Evolutionary conservation across 352 stramenopile species (phyloP).

Genomic region (Globisporangium megalacanthum): DNA sequence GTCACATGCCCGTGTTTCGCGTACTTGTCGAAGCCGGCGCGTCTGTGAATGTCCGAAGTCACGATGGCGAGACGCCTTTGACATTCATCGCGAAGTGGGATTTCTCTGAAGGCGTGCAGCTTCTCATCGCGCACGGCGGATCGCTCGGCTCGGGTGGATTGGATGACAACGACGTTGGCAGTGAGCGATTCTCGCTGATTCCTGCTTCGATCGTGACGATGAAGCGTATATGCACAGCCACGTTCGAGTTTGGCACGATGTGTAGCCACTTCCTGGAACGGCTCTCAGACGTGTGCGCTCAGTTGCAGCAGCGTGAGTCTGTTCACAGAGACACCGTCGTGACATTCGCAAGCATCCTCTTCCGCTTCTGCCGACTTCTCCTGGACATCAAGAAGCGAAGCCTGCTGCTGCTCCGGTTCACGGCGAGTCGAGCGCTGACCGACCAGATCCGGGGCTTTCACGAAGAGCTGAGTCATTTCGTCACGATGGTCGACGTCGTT

Average conservation of each 20-base stretch:
- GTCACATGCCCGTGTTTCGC: not conserved
- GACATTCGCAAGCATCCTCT: too few relatives aligned
- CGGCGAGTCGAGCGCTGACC: too few relatives aligned
- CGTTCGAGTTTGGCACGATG: not conserved
- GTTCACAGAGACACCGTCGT: too few relatives aligned
- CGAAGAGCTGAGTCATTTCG: too few relatives aligned
- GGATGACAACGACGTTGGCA: too few relatives aligned
- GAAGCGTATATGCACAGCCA: not conserved
- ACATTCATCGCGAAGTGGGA: not conserved
- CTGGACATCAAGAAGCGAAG: too few relatives aligned
- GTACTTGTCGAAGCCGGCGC: not conserved
- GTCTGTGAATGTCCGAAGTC: not conserved
- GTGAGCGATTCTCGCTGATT: not conserved
- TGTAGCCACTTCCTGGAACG: too few relatives aligned
- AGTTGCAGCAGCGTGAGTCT: not conserved
- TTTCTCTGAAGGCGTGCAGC: not conserved
- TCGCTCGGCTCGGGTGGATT: not conserved
- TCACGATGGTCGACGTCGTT: too few relatives aligned
- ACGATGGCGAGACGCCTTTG: not conserved
- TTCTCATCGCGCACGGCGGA: not conserved
- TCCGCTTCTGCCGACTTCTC: too few relatives aligned
- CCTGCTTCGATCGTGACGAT: not conserved
- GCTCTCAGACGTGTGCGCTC: not conserved
- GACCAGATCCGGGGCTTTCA: too few relatives aligned
- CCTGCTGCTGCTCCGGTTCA: too few relatives aligned